These are phyloP conservation scores for Psophocarpus tetragonolobus DNA, from an alignment of 306 rosid genomes.

Conservation along the genomic window DNA sequence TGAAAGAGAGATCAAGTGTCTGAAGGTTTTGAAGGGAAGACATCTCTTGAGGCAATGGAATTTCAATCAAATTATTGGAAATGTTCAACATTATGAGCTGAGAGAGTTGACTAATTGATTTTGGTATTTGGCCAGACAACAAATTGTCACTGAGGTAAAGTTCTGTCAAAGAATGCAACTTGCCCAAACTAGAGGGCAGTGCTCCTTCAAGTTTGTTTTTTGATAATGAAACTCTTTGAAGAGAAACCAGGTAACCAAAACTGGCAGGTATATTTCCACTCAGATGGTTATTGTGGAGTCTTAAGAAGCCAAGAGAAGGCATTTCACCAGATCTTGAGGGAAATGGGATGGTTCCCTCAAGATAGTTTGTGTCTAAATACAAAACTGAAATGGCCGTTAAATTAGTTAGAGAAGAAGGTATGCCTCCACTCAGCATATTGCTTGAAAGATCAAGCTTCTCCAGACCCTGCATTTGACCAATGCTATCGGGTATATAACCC, in stretches of 20 bases:
- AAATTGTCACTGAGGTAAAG: conserved; percentile 53
- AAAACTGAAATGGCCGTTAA: conserved; percentile 52
- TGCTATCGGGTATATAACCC: conserved; percentile 46
- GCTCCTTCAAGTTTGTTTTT: conserved; percentile 58
- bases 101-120: conserved; percentile 56
- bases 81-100: conserved; percentile 50
- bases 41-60: conserved; percentile 58
- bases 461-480: conserved; percentile 51
- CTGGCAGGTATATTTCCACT: conserved; percentile 49
- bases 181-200: conserved; percentile 61
- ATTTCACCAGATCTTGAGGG: conserved; percentile 54
- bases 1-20: conserved; percentile 61
- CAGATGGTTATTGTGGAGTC: conserved; percentile 53
- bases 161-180: conserved; percentile 46
- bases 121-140: conserved; percentile 58
- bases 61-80: conserved; percentile 52
- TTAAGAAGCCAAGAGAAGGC: conserved; percentile 48
- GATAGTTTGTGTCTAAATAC: conserved; percentile 51
- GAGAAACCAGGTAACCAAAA: conserved; percentile 51
- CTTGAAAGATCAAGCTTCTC: conserved; percentile 63
- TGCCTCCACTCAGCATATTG: conserved; percentile 51
- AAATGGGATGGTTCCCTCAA: conserved; percentile 60
- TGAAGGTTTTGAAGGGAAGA: conserved; percentile 62
- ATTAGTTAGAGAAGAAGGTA: conserved; percentile 55
- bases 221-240: conserved; percentile 54